Conservation (phyloP, 441 rosid species). For the Gossypium schwendimanii region DNA sequence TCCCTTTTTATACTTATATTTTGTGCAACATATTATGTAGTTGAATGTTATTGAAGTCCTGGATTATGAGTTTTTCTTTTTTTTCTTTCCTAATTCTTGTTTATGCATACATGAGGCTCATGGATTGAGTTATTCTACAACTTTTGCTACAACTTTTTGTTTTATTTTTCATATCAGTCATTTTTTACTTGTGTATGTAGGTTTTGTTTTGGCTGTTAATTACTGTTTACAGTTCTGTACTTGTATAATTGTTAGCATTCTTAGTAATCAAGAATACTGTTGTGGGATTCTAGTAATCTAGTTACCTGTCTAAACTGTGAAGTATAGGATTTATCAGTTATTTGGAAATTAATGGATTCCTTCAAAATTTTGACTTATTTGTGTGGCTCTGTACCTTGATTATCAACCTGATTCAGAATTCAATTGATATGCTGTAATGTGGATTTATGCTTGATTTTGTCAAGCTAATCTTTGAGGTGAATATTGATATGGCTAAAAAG, state of each 20-base stretch:
- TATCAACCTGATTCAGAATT: background rate
- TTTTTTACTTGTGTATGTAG: background rate
- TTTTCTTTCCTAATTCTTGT: background rate
- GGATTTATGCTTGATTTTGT: background rate
- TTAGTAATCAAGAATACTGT: background rate
- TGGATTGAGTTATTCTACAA: background rate
- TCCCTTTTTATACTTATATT: background rate
- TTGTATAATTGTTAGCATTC: background rate
- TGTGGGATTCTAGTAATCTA: too few relatives aligned
- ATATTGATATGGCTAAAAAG: background rate
- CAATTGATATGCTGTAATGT: background rate
- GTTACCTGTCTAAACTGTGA: too few relatives aligned
- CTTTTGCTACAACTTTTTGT: background rate
- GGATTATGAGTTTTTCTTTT: background rate
- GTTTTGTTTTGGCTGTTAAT: background rate
- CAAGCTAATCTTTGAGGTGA: background rate
- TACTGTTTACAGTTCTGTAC: background rate
- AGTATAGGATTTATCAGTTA: background rate
- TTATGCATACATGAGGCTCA: background rate
- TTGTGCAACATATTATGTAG: background rate
- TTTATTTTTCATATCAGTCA: background rate
- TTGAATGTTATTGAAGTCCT: background rate
- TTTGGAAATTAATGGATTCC: background rate
- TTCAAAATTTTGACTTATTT: background rate
- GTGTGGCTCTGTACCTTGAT: background rate